Conservation (phyloP, 176 grass and related monocot species). For the Guadua angustifolia region DNA sequence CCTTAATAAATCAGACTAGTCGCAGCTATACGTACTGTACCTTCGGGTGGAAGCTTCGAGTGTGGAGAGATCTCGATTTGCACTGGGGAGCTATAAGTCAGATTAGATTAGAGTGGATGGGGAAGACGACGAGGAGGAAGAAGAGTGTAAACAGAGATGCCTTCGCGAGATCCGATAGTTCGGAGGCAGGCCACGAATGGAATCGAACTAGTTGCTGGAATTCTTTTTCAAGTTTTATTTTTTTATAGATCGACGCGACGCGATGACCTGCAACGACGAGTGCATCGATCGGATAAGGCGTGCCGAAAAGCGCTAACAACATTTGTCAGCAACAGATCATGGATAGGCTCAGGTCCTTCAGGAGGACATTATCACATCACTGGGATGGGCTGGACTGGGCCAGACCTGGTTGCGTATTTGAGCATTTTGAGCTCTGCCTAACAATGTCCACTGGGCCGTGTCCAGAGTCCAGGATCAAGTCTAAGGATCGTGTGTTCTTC, state of each 20-base stretch:
- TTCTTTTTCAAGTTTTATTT: neutral
- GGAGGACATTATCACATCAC: neutral
- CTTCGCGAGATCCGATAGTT: constrained; percentile 48
- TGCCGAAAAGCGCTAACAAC: neutral
- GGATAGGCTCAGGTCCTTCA: neutral
- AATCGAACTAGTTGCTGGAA: neutral
- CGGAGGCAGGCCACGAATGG: constrained; percentile 23
- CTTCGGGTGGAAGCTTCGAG: constrained; percentile 27
- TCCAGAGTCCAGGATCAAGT: neutral
- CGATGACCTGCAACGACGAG: constrained; percentile 37
- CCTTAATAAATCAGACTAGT: neutral
- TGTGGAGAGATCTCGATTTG: neutral
- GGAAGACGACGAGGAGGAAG: neutral
- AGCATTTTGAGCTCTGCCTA: neutral
- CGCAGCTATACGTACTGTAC: neutral
- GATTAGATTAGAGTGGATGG: neutral
- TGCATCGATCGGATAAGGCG: constrained; percentile 23
- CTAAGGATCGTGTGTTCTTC: neutral
- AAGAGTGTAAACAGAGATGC: neutral
- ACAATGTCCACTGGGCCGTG: neutral
- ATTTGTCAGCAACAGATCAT: too few relatives aligned
- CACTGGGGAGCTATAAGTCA: neutral
- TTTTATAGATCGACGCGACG: constrained; percentile 9
- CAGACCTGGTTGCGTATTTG: neutral
- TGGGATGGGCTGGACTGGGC: neutral